phyloP scores from a whole-genome alignment of 768 basidiomycete species.

The Strobilomyces confusus region DNA sequence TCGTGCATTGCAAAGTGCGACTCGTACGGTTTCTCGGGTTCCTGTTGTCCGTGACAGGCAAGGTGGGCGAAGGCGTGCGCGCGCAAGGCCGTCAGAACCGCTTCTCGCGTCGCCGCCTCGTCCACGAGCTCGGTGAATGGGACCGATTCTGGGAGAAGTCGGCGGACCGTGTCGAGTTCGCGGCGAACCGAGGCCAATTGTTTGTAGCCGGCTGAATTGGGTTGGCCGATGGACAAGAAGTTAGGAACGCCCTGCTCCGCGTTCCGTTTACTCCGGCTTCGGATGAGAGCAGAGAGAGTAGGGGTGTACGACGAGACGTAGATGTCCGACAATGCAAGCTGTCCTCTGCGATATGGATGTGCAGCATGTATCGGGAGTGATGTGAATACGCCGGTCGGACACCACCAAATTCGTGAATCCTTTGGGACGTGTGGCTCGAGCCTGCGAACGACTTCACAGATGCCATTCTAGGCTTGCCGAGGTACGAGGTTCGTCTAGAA shows the following conservation, averaged over 20 bases:
- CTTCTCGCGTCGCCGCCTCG: constrained; percentile 10
- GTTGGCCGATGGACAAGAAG: constrained; percentile 19
- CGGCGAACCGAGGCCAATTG: constrained; percentile 2
- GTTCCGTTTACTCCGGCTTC: constrained; percentile 5
- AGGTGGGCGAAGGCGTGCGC: constrained; percentile 24
- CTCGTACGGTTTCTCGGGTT: constrained; percentile 11
- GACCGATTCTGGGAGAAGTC: constrained; percentile 8
- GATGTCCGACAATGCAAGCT: constrained; percentile 19
- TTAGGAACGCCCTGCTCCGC: neutral
- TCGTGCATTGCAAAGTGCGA: constrained; percentile 20
- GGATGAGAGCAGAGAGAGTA: constrained; percentile 26
- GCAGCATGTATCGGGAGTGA: constrained; percentile 31
- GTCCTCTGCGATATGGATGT: constrained; percentile 10
- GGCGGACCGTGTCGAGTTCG: constrained; percentile 15
- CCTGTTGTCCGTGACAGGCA: constrained; percentile 26
- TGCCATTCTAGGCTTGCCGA: constrained; percentile 11
- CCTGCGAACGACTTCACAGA: constrained; percentile 15
- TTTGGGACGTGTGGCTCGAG: constrained; percentile 11
- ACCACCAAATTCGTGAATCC: constrained; percentile 31
- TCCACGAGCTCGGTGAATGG: constrained; percentile 9
- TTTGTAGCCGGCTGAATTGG: constrained; percentile 4
- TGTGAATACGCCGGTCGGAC: constrained; percentile 24
- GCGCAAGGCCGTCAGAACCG: constrained; percentile 7
- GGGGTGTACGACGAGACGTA: constrained; percentile 33
- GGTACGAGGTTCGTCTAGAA: too few relatives aligned